These are phyloP conservation scores for Trichoderma polysporum DNA, from an alignment of 2,329 filamentous ascomycete species.

Conservation along the genomic window DNA sequence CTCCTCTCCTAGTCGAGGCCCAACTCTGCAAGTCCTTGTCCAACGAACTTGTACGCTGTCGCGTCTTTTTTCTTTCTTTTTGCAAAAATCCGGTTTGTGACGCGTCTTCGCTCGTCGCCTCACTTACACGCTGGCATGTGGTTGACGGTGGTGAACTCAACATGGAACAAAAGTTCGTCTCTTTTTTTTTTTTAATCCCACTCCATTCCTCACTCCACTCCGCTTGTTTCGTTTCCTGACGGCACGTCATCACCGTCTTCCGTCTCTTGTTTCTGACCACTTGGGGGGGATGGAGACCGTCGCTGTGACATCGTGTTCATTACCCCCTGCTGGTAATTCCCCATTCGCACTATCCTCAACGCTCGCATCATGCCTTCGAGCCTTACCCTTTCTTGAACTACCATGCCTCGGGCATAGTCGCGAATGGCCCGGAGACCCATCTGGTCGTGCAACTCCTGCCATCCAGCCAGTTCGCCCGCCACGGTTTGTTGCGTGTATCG, in stretches of 20 bases:
- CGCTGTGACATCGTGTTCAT: not conserved
- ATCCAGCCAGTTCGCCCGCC: conserved; percentile 85
- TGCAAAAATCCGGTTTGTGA: not conserved
- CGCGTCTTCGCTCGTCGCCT: conserved; percentile 12
- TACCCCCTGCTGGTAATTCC: conserved; percentile 7
- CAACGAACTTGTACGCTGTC: conserved; percentile 7
- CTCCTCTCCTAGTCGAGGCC: not conserved
- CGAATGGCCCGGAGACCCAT: conserved; percentile 72
- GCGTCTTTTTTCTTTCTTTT: no score
- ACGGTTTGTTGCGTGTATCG: conserved; percentile 93
- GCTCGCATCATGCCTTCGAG: conserved; percentile 80
- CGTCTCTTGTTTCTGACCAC: conserved; percentile 8
- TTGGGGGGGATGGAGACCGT: conserved; percentile 11
- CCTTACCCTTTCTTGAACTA: conserved; percentile 76
- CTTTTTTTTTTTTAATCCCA: not conserved
- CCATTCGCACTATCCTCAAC: conserved; percentile 58
- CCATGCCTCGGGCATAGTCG: conserved; percentile 73
- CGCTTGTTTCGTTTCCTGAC: conserved; percentile 3
- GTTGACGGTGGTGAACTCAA: not conserved
- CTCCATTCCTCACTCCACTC: conserved; percentile 5
- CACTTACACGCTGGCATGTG: conserved; percentile 12
- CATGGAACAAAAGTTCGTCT: not conserved
- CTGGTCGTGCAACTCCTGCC: conserved; percentile 84
- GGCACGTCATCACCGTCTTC: conserved; percentile 5
- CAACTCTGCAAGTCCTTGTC: conserved; percentile 6